Evolutionary conservation across 2,329 filamentous ascomycete species (phyloP), one percentile per base, ranked within the genome.

Genomic region (Seiridium cupressi): DNA sequence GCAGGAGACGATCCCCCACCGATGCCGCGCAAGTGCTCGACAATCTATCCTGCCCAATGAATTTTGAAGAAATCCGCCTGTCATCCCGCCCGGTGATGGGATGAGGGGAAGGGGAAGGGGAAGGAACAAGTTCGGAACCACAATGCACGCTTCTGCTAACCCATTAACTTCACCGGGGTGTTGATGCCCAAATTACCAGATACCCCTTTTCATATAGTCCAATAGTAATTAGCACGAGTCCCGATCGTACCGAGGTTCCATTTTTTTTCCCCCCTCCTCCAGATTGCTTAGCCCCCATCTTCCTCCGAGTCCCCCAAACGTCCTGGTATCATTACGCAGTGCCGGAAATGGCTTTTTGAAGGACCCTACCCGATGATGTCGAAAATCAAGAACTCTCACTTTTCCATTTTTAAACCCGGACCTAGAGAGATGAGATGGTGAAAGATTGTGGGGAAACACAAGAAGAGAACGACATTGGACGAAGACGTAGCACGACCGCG

Each of bases 131-230:
- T 44, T 44, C 38, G 31, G 18, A 55, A 55, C 11, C 55, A 58
- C 9, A 42, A 51, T 58, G 47, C 56, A 51, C 56, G 26, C 56
- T 58, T 44, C 18, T 40, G 44, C 46, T 51, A 51, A 53, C 36
- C 56, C 47, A 58, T 44, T 58, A 51, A 44, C 44, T 46, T 36
- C n/a, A 10, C 32, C 54, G 47, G 3, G 26, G 9, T 6, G 42
- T 47, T 13, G 31, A 47, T n/a, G 34, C 42, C 42, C 26, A 36
- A 18, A 36, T 26, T 26, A 26, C 18, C 18, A 26, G 18, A 1
- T 1, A 2, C 18, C 18, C 18, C 18, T 26, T 26, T 26, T 26
- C 18, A 26, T 26, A 26, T 26, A 26, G 31, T 35, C 51, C 10
- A 44, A 47, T 11, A 53, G 32, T 7, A 18, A 38, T 13, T 13